phyloP scores from a whole-genome alignment of 352 stramenopile genomes.

The Globisporangium polare region DNA sequence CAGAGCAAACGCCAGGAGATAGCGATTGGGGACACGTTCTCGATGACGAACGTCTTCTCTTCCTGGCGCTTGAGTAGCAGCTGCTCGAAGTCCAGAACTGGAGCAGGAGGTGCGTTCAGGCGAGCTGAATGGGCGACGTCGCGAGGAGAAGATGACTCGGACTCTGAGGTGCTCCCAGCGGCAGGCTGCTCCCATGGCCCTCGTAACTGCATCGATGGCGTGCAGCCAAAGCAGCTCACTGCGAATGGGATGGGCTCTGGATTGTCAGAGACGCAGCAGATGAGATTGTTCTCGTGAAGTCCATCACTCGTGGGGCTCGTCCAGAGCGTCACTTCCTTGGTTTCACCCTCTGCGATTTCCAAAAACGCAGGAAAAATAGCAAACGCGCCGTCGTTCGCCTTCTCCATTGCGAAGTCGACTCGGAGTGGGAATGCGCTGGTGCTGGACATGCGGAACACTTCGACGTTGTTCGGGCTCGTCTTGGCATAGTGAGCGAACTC shows the following conservation, averaged over 20 bases:
- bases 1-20: constrained; percentile 63
- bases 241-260: constrained; percentile 85
- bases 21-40: constrained; percentile 76
- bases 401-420: constrained; percentile 52
- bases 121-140: background rate
- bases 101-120: constrained; percentile 1
- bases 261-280: constrained; percentile 91
- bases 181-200: constrained; percentile 84
- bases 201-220: constrained; percentile 64
- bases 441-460: constrained; percentile 92
- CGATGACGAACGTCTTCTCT: constrained; percentile 83
- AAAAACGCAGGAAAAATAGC: constrained; percentile 64
- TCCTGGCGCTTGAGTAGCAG: constrained; percentile 88
- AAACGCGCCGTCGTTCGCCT: constrained; percentile 45
- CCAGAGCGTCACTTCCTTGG: constrained; percentile 90
- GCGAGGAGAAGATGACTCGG: constrained; percentile 13
- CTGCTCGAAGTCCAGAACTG: constrained; percentile 89
- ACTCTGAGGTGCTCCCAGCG: constrained; percentile 46
- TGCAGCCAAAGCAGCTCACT: constrained; percentile 85
- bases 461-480: constrained; percentile 68
- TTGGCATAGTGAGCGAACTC: constrained; percentile 52
- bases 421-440: constrained; percentile 69
- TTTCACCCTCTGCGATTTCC: constrained; percentile 87
- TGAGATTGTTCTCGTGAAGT: constrained; percentile 68
- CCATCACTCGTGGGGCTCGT: constrained; percentile 72